A percentile compares a stretch with the other conserved stretches of the same genome.
These are phyloP conservation scores for Naganishia liquefaciens DNA, from an alignment of 1,284 basidiomycete genomes.

Conservation along the genomic window DNA sequence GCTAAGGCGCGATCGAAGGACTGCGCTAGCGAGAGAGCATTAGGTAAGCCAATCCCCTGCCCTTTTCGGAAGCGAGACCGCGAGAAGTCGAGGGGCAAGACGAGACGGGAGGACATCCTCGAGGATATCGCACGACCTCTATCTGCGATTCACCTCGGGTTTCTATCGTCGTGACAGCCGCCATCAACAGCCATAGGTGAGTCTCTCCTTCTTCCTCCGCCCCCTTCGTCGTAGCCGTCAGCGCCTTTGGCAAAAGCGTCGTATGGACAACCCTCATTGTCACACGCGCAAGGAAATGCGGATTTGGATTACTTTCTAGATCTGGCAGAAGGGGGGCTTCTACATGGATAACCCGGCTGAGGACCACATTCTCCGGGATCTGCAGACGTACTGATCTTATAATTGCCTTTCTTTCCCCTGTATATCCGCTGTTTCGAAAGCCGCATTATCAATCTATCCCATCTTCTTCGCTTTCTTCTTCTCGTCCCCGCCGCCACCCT, in stretches of 20 bases:
- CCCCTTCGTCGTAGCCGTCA: no score
- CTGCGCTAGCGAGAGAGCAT: background rate
- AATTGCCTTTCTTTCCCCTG: background rate
- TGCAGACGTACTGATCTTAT: no score
- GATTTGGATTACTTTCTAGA: no score
- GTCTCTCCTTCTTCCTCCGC: no score
- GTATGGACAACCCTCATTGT: no score
- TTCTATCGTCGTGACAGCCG: background rate
- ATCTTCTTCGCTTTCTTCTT: no score
- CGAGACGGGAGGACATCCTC: background rate
- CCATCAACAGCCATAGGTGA: no score
- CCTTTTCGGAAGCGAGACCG: conserved; percentile 3
- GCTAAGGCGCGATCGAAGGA: background rate
- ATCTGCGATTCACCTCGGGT: background rate
- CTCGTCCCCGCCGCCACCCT: background rate
- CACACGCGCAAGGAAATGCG: no score
- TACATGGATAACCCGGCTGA: no score
- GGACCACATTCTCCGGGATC: no score
- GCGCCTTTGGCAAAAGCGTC: no score
- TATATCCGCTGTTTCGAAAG: background rate
- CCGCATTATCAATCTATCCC: background rate
- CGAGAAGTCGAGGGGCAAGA: background rate
- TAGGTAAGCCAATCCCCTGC: background rate
- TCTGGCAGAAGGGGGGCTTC: background rate
- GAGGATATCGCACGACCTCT: background rate